Evolutionary conservation across 2,329 filamentous ascomycete genomes (phyloP), one percentile per base, ranked within the genome.

Genomic region (Cladosporium sphaerospermum): DNA sequence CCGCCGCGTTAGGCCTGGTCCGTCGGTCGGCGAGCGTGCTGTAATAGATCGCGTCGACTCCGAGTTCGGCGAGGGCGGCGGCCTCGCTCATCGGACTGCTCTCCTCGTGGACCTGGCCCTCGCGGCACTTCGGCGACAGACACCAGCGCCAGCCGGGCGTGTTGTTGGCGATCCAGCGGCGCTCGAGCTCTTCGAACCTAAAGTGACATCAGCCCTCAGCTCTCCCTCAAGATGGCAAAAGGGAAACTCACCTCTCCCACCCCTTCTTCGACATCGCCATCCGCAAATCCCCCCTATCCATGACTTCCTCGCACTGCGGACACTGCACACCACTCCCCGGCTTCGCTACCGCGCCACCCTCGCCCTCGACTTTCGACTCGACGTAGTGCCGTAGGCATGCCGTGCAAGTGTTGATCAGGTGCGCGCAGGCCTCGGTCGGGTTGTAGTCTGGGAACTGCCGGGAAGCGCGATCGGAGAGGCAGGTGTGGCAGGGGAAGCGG

Each of bases 91-190:
- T 45, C 31, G 34, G 39, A 11, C 16, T 53, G 5, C 13, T 10
- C 8, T 14, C 45, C 43, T 59, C 50, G 19, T 75, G 75, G 1
- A 66, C 69, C 55, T 82, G 79, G 0, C 80, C 79, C 1, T 72
- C 73, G 7, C 69, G 70, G 58, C 81, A 84, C 2, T 66, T 67
- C 1, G 75, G 66, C 18, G 59, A 54, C 1, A 79, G 69, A 58
- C 80, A 84, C 75, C 77, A 81, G 13, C 74, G 64, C 60, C 80
- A 82, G 23, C 71, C 57, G 16, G 62, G 64, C 4, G 57, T 62
- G 36, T 47, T 54, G 5, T 66, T 64, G n/a, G 51, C 58, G 32
- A 64, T 59, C 40, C 59, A 56, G 3, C 56, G 57, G 9, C 61
- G 60, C 45, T 62, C 61, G 13, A 57, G 46, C 46, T 60, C 52